Base-by-base conservation (phyloP, 202 grass and related monocot species). In the Hordeum pubiflorum region DNA sequence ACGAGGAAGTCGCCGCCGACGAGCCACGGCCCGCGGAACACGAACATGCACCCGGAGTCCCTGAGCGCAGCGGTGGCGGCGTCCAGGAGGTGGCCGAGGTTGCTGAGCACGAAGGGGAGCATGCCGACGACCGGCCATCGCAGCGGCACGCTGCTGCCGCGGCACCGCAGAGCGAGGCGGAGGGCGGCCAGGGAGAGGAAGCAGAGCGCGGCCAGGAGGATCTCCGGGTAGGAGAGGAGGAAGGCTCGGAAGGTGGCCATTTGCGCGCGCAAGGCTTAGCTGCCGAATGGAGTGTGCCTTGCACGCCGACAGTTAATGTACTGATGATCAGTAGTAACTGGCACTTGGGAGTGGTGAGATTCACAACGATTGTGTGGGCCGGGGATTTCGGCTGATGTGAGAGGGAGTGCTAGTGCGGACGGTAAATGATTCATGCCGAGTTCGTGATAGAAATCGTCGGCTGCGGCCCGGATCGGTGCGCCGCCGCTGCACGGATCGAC, bases 121-220 rank as follows among this genome's bases (percentile, higher is more conserved):
- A 89, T 91, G 80, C 88, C 57, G 18, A 91, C 50, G 55, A 88
- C 60, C 1, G 86, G 88, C 79, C 87, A 86, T 66, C 48, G 54
- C 36, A 88, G 14, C 6, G 75, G 88, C 29, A 10, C 22, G 12
- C 1, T 54, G 6, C 59, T 72, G n/a, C 22, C 31, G 0, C 38
- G 24, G 14, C 73, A 79, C 9, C 29, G 80, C 34, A 75, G 75
- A 4, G 2, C 18, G 33, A 48, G 67, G 80, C 84, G 71, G 66
- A 89, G 37, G 6, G 24, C 38, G 41, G 62, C 17, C 24, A 88
- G 17, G 41, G 67, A 79, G 60, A 91, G 26, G 79, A 88, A 91
- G 75, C 40, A 75, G 26, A 85, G 44, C 27, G 80, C 24, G 21
- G 86, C 73, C 8, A 85, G 62, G 73, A 91, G 60, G 54, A 79